Evolutionary conservation across 805 yeast genomes (phyloP), one percentile per base, ranked within the genome.

Genomic region (Metschnikowia continentalis): DNA sequence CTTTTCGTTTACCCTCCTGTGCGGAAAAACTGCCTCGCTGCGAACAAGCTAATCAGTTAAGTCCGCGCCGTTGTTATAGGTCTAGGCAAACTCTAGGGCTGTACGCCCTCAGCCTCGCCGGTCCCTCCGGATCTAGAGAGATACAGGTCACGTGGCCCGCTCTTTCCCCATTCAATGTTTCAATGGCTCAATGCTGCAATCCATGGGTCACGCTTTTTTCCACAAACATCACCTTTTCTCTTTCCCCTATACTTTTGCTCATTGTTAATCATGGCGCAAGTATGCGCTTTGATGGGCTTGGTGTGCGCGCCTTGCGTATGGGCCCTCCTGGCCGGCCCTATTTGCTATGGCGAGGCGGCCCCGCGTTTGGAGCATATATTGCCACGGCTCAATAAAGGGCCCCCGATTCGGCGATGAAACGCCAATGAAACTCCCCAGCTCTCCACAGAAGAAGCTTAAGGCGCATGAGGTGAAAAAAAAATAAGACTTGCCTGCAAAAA

Each of bases 291-390:
- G 30, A 17, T 20, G 35, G 38, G 30, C 26, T 33, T 23, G 22
- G 36, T 32, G 36, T 33, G 32, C 46, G 46, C 46, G 46, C 46
- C 46, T 42, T 42, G 38, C 46, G 36, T 19, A 22, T 42, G 32
- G 30, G 15, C 46, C 15, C 46, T 42, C 46, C 46, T 42, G 37
- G 32, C 38, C 17, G 32, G 32, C 20, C 19, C 38, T 7, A 19
- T 19, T 42, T 42, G 30, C 32, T 23, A 15, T 38, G 42, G n/a
- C 32, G 15, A 22, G 7, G 13, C 32, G 42, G 32, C 32, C 32
- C 32, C 26, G 23, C 30, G 32, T 39, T 39, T 13, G 32, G n/a
- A 6, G 17, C 6, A 32, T 11, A 38, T 14, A 10, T 20, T 13
- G 26, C 26, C 26, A 14, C 35, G 6, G 35, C 15, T 10, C 42